Evolutionary conservation across 2,329 filamentous ascomycete genomes (phyloP).

Genomic region (Lachnellula suecica): DNA sequence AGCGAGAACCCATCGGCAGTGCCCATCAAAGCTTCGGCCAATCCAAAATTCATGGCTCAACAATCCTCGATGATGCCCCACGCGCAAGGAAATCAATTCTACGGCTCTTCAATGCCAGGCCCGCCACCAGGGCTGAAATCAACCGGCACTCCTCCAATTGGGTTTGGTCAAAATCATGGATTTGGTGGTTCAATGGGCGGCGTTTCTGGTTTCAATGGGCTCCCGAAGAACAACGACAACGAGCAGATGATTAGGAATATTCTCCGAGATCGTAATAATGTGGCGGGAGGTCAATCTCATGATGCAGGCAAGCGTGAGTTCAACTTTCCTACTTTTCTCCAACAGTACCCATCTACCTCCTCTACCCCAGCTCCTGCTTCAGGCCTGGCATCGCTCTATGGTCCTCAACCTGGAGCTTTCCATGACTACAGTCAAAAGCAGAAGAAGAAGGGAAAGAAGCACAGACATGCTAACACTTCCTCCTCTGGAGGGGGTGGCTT

Average conservation of each 20-base stretch:
- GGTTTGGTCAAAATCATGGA: slow-evolving; percentile 84
- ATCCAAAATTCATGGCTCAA: slow-evolving; percentile 78
- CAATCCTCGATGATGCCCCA: slow-evolving; percentile 84
- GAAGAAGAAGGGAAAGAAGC: slow-evolving; percentile 99
- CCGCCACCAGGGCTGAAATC: slow-evolving; percentile 95
- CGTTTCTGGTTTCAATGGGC: slow-evolving; percentile 57
- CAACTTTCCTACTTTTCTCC: slow-evolving; percentile 89
- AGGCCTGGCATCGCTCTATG: slow-evolving; percentile 89
- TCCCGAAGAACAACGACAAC: slow-evolving; percentile 70
- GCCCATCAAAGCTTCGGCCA: slow-evolving; percentile 74
- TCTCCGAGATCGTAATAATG: slow-evolving; percentile 65
- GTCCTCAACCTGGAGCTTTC: slow-evolving; percentile 79
- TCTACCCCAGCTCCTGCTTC: slow-evolving; percentile 86
- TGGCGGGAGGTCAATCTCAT: slow-evolving; percentile 68
- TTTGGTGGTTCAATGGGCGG: slow-evolving; percentile 69
- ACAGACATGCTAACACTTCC: slow-evolving; percentile 99
- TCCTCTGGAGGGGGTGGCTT: slow-evolving; percentile 98
- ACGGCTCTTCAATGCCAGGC: slow-evolving; percentile 81
- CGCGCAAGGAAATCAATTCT: slow-evolving; percentile 68
- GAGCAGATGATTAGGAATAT: slow-evolving; percentile 76
- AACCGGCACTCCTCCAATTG: slow-evolving; percentile 86
- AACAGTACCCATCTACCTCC: slow-evolving; percentile 79
- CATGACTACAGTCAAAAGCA: slow-evolving; percentile 94
- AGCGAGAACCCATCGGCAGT: slow-evolving; percentile 65
- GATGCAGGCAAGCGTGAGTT: slow-evolving; percentile 98